Percentiles rank a stretch among this genome's conserved stretches.
Conservation (phyloP, 495 filamentous ascomycete genomes). For the Aspergillus conjunctus region DNA sequence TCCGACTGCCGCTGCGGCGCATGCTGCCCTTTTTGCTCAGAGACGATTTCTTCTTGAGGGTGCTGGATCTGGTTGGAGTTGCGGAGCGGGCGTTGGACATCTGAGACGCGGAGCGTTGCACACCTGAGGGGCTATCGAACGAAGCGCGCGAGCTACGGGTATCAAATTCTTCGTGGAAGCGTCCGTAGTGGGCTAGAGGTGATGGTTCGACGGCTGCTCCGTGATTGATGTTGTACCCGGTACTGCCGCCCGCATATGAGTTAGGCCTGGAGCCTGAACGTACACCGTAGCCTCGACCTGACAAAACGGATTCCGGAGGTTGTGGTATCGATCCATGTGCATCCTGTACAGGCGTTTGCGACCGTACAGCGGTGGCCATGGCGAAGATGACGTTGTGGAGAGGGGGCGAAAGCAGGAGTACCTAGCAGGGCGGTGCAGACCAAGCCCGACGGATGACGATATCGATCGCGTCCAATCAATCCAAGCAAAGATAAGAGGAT, state of each 20-base stretch:
- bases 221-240: constrained; percentile 43
- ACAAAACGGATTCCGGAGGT: constrained; percentile 30
- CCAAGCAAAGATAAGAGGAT: constrained; percentile 12
- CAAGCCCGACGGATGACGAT: constrained; percentile 23
- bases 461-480: constrained; percentile 14
- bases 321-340: constrained; percentile 37
- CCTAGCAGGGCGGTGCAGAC: constrained; percentile 23
- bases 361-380: constrained; percentile 49
- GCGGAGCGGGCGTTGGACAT: constrained; percentile 53
- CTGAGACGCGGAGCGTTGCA: constrained; percentile 55
- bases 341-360: constrained; percentile 49
- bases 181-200: constrained; percentile 47
- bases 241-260: constrained; percentile 40
- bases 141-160: constrained; percentile 66
- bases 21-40: constrained; percentile 71
- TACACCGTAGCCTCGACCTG: constrained; percentile 37
- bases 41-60: constrained; percentile 83
- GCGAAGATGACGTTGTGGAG: constrained; percentile 25
- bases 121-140: constrained; percentile 49
- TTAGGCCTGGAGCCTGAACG: constrained; percentile 42
- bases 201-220: constrained; percentile 44
- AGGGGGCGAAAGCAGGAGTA: constrained; percentile 14
- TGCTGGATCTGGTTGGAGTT: constrained; percentile 69
- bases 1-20: constrained; percentile 75
- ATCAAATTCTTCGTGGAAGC: constrained; percentile 75